A percentile compares a stretch with the other conserved stretches of the same genome.
Evolutionary conservation across 2,329 filamentous ascomycete species (phyloP).

Genomic region (Aspergillus sp.): DNA sequence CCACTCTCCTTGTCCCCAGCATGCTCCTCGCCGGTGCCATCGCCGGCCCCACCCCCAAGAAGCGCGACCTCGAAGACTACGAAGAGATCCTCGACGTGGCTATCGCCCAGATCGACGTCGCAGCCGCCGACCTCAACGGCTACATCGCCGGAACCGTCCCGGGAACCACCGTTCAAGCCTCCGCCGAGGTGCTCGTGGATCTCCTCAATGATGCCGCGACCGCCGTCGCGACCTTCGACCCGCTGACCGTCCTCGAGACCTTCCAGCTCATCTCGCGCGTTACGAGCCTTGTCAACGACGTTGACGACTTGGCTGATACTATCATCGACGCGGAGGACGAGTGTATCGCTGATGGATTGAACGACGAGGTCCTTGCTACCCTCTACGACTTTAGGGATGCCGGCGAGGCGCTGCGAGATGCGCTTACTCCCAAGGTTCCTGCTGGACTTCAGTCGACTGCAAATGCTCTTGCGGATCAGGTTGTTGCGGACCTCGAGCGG

Average conservation of each 20-base stretch:
- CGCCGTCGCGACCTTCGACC: neutral
- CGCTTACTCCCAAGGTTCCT: neutral
- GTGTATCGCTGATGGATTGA: neutral
- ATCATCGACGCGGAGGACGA: neutral
- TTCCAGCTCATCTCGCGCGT: neutral
- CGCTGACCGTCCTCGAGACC: neutral
- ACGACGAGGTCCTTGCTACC: neutral
- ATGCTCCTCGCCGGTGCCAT: neutral
- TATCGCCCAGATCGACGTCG: neutral
- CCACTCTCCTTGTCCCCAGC: neutral
- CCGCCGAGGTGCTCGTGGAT: neutral
- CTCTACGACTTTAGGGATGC: neutral
- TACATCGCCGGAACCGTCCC: slow-evolving; percentile 1
- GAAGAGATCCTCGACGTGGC: slow-evolving; percentile 1
- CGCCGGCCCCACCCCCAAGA: slow-evolving; percentile 1
- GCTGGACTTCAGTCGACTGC: neutral
- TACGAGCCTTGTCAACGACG: neutral
- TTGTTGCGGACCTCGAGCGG: neutral
- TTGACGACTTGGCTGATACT: neutral
- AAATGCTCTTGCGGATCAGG: neutral
- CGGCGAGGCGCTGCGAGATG: neutral
- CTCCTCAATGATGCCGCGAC: neutral
- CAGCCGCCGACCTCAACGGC: neutral
- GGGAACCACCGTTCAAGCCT: neutral
- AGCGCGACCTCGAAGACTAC: neutral